Evolutionary conservation across 257 asterid genomes (phyloP).

Genomic region (Phtheirospermum japonicum): DNA sequence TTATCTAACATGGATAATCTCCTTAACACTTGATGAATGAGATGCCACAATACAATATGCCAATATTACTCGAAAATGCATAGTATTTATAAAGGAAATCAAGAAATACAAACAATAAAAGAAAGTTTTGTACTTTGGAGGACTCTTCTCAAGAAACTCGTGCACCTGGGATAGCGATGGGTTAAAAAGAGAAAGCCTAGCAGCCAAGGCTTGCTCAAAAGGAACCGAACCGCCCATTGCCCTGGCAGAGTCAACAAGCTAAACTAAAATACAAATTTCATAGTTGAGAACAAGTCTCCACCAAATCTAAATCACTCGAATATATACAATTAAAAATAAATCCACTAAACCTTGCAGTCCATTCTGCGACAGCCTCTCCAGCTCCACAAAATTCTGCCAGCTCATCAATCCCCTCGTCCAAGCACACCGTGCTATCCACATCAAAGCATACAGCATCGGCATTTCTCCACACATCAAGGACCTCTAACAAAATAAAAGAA

Average conservation of each 20-base stretch:
- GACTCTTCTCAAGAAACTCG: constrained; percentile 70
- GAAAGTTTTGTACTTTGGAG: constrained; percentile 60
- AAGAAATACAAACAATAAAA: constrained; percentile 3
- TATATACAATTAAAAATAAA: not conserved
- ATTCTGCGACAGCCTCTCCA: constrained; percentile 91
- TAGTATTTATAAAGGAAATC: not conserved
- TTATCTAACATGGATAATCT: not conserved
- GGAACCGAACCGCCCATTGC: constrained; percentile 98
- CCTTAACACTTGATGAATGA: constrained; percentile 6
- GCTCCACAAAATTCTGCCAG: constrained; percentile 97
- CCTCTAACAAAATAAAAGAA: constrained; percentile 51
- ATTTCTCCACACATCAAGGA: constrained; percentile 67
- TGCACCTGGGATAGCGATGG: constrained; percentile 76
- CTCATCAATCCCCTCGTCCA: constrained; percentile 98
- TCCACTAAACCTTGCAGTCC: constrained; percentile 73
- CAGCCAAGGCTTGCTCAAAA: constrained; percentile 94
- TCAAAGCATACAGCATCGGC: constrained; percentile 90
- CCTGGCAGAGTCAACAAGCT: constrained; percentile 41
- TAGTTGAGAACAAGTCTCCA: not conserved
- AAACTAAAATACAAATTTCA: not conserved
- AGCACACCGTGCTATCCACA: constrained; percentile 94
- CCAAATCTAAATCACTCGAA: not conserved
- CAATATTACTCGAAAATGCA: not conserved
- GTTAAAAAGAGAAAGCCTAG: constrained; percentile 71
- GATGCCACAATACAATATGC: not conserved